A percentile compares a stretch with the other conserved stretches of the same genome.
phyloP scores from a whole-genome alignment of 331 rosid genomes.

The Quercus lobata region DNA sequence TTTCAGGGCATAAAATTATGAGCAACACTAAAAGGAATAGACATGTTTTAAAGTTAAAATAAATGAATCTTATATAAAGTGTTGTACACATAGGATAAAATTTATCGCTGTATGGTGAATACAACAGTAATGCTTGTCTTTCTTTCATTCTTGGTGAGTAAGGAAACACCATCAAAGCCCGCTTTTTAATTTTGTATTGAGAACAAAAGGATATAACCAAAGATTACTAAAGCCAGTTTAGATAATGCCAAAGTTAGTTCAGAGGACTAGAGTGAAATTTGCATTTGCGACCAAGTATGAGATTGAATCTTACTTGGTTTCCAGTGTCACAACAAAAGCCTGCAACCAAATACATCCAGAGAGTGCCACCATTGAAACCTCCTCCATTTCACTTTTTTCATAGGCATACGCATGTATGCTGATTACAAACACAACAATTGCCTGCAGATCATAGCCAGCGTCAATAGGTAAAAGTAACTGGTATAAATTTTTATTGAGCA shows the following conservation, averaged over 20 bases:
- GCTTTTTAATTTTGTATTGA: neutral
- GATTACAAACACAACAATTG: conserved; percentile 70
- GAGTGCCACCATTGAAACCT: conserved; percentile 85
- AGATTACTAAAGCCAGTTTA: neutral
- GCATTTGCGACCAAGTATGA: conserved; percentile 4
- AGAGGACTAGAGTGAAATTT: neutral
- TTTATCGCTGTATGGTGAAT: neutral
- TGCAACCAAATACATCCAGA: conserved; percentile 97
- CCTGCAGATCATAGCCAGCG: conserved; percentile 49
- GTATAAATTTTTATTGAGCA: neutral
- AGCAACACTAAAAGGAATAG: neutral
- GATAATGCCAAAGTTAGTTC: neutral
- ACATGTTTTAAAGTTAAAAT: neutral
- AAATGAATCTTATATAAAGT: neutral
- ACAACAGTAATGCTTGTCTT: neutral
- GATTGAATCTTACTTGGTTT: conserved; percentile 73
- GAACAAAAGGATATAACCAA: neutral
- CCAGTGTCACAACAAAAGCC: conserved; percentile 80
- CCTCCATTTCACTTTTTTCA: conserved; percentile 89
- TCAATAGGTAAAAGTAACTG: neutral
- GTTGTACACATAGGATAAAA: neutral
- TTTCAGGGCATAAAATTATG: neutral
- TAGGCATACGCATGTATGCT: conserved; percentile 83
- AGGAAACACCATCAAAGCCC: neutral
- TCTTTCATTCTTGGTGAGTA: neutral